A percentile compares a stretch with the other conserved stretches of the same genome.
Conservation (phyloP, 495 filamentous ascomycete species). For the Podospora appendiculata region DNA sequence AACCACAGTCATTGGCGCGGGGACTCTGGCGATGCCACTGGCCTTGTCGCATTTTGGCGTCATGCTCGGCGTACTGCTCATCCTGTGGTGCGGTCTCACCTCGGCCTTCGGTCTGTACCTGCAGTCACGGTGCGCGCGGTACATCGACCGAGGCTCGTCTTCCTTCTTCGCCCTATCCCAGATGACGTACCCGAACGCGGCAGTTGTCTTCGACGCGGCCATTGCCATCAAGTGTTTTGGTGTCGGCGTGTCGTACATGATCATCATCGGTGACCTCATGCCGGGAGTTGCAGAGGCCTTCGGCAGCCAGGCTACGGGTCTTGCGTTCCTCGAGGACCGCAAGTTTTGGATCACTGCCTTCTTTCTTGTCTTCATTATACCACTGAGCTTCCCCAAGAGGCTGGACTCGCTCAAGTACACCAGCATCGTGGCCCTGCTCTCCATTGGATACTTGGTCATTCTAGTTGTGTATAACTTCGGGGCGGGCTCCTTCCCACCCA, state of each 20-base stretch:
- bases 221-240: slow-evolving; percentile 98
- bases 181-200: slow-evolving; percentile 92
- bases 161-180: slow-evolving; percentile 93
- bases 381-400: slow-evolving; percentile 80
- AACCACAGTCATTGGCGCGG: slow-evolving; percentile 75
- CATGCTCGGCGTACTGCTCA: slow-evolving; percentile 69
- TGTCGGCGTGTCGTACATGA: slow-evolving; percentile 95
- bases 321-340: slow-evolving; percentile 73
- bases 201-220: slow-evolving; percentile 89
- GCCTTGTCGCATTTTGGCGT: slow-evolving; percentile 92
- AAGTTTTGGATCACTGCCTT: slow-evolving; percentile 98
- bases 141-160: slow-evolving; percentile 71
- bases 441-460: slow-evolving; percentile 88
- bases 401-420: slow-evolving; percentile 97
- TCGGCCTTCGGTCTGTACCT: slow-evolving; percentile 93
- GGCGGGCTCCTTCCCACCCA: slow-evolving; percentile 65
- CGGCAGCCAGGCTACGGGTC: slow-evolving; percentile 45
- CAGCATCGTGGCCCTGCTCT: slow-evolving; percentile 80
- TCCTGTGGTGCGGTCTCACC: slow-evolving; percentile 82
- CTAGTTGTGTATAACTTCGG: slow-evolving; percentile 86
- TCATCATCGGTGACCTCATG: slow-evolving; percentile 98
- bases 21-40: slow-evolving; percentile 88
- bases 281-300: slow-evolving; percentile 78
- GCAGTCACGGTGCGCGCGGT: slow-evolving; percentile 83
- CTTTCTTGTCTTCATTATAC: slow-evolving; percentile 94